Percentiles rank a stretch among this genome's conserved stretches.
These are phyloP conservation scores for Pseudotulostoma volvatum DNA, from an alignment of 495 filamentous ascomycete genomes.

Conservation along the genomic window DNA sequence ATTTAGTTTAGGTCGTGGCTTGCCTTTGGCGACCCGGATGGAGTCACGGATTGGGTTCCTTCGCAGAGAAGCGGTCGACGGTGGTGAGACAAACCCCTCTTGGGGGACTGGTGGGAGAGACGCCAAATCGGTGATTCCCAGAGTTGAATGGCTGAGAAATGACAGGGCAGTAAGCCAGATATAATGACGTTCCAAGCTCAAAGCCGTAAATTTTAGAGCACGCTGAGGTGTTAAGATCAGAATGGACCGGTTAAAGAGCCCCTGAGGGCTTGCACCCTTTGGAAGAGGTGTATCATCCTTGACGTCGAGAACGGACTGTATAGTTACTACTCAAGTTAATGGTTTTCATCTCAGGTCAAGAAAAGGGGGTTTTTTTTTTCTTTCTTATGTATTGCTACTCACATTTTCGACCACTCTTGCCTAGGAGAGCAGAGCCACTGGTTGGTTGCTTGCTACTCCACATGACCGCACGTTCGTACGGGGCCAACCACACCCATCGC, in stretches of 20 bases:
- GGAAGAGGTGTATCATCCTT: slow-evolving; percentile 85
- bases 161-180: slow-evolving; percentile 89
- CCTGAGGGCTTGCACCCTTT: slow-evolving; percentile 39
- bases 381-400: too few species aligned
- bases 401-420: slow-evolving; percentile 93
- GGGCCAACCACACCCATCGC: slow-evolving; percentile 96
- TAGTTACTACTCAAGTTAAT: slow-evolving; percentile 45
- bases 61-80: slow-evolving; percentile 31
- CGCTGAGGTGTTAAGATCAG: slow-evolving; percentile 84
- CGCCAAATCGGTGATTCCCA: slow-evolving; percentile 51
- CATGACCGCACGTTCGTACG: slow-evolving; percentile 87
- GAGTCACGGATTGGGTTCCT: slow-evolving; percentile 70
- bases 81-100: slow-evolving; percentile 26
- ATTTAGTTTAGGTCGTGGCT: slow-evolving; percentile 36
- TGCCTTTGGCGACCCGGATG: slow-evolving; percentile 74
- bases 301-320: slow-evolving; percentile 93
- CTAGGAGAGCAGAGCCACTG: slow-evolving; percentile 70
- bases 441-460: slow-evolving; percentile 98
- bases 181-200: slow-evolving; percentile 71
- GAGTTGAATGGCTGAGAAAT: slow-evolving; percentile 76
- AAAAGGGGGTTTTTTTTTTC: background rate
- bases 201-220: slow-evolving; percentile 88
- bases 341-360: background rate
- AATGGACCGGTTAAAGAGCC: slow-evolving; percentile 81
- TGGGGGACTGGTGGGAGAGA: slow-evolving; percentile 37